Base-by-base conservation (phyloP, 2,329 filamentous ascomycete genomes). In the Endoconidiophora laricicola region DNA sequence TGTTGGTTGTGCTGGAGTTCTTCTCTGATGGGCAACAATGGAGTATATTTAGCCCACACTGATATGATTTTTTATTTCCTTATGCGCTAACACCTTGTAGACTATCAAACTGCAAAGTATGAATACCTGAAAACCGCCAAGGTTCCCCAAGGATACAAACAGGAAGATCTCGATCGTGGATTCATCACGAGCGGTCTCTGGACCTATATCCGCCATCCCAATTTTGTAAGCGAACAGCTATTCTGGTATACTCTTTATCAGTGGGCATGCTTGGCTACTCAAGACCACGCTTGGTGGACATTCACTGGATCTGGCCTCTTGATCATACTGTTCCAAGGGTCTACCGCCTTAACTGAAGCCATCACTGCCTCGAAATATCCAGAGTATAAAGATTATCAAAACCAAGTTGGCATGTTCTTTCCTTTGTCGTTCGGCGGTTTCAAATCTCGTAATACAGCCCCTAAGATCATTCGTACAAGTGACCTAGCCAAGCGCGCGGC, bases 1-100 rank as follows among this genome's bases (percentile, higher is more conserved):
- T 62, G 14, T 65, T 83, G 40, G 67, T 81, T 7, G 54, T 75
- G 3, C 72, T 75, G 46, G 88, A 94, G 59, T 86, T 75, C 65
- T 75, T 94, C 60, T 85, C 86, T 59, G 91, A 98, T 62, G 81
- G 88, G 55, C 86, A 95, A 62, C 88, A 95, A 65, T 98, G 88
- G 88, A 71, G 79, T 83, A 66, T 56, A 71, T 65, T n/a, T 3
- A 29, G 9, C 9, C 6, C 53, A 29, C 16, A 6, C 18, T 12
- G 3, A 6, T 26, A 44, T 52, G 57, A 46, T 58, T 52, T 6
- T 9, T 1, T 39, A 33, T 26, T 6, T 29, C 23, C 41, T 36
- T 6, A n/a, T 9, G 5, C 23, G 46, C 54, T 59, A 46, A 59
- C 54, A 6, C 16, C 1, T 33, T 16, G 14, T 52, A 83, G 79